Evolutionary conservation across 306 rosid species (phyloP).

Genomic region (Benincasa hispida): DNA sequence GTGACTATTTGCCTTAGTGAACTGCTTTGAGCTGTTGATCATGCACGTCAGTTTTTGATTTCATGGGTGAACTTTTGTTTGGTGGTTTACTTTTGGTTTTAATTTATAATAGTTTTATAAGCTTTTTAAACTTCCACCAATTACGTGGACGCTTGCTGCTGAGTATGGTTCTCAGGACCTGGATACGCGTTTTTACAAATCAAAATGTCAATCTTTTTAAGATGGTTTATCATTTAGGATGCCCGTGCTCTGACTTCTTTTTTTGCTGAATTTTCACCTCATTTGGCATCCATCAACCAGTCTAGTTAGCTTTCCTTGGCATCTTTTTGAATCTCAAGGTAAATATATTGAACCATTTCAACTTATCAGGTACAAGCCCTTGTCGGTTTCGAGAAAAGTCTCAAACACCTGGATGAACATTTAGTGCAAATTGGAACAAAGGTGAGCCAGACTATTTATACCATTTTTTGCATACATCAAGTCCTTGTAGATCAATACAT

Average conservation of each 20-base stretch:
- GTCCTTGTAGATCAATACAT: not conserved
- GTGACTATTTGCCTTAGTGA: not conserved
- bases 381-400: constrained; percentile 79
- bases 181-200: not conserved
- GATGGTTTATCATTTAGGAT: not conserved
- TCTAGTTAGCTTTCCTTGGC: not conserved
- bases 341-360: constrained; percentile 11
- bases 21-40: not conserved
- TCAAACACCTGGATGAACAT: constrained; percentile 87
- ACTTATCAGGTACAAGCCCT: constrained; percentile 84
- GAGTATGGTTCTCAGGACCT: not conserved
- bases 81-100: not conserved
- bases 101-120: not conserved
- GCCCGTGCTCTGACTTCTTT: not conserved
- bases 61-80: not conserved
- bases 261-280: not conserved
- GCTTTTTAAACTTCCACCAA: not conserved
- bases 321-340: not conserved
- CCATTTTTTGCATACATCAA: not conserved
- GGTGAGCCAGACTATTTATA: constrained; percentile 32
- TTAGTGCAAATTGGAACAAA: constrained; percentile 69
- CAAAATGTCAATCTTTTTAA: not conserved
- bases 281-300: not conserved
- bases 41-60: not conserved
- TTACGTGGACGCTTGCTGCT: not conserved